phyloP scores from a whole-genome alignment of 2,329 filamentous ascomycete species.

The Phialophora macrospora region DNA sequence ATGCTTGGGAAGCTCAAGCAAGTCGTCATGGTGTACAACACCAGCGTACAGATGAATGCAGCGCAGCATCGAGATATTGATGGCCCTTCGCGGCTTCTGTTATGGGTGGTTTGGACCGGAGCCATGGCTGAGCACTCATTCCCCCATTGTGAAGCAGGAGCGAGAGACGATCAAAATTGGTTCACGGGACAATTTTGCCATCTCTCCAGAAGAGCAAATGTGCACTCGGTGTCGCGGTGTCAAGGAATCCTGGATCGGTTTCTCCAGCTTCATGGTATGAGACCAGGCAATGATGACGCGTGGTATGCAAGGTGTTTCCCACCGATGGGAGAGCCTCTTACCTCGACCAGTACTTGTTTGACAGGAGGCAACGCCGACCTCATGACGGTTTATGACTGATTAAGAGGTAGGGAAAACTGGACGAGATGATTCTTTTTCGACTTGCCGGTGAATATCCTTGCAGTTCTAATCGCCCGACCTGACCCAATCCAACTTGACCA shows the following conservation, averaged over 20 bases:
- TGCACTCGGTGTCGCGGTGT: background rate
- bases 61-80: background rate
- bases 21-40: background rate
- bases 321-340: background rate
- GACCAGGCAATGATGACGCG: background rate
- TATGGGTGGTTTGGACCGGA: constrained; percentile 10
- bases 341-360: background rate
- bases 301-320: constrained; percentile 10
- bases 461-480: background rate
- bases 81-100: background rate
- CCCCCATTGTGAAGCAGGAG: background rate
- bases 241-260: constrained; percentile 9
- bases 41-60: background rate
- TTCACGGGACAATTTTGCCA: constrained; percentile 5
- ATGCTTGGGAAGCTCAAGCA: constrained; percentile 2
- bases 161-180: background rate
- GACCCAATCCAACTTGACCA: background rate
- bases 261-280: constrained; percentile 15
- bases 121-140: constrained; percentile 1
- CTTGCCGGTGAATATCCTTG: background rate
- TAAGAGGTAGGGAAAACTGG: too few relatives aligned
- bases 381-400: too few relatives aligned
- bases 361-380: too few relatives aligned
- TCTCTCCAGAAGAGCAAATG: background rate
- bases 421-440: background rate